Evolutionary conservation across 768 basidiomycete genomes (phyloP), one percentile per base, ranked within the genome.

Genomic region (Cystoderma amianthinum): DNA sequence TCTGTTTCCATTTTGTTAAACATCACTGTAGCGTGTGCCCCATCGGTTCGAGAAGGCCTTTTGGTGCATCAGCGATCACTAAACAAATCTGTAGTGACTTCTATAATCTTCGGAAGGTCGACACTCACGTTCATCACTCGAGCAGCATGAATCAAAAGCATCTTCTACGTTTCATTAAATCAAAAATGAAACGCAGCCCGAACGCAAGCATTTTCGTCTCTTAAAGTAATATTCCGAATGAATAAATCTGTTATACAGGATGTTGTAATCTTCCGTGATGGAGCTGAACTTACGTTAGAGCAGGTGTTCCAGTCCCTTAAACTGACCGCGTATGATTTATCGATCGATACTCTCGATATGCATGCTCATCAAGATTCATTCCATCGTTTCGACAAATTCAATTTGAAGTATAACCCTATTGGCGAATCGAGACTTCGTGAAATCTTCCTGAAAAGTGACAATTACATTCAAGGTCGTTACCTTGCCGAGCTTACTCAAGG

Each of bases 81-180:
- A 28, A 28, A n/a, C 34, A 6, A 36, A 7, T 36, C 16, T 36
- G 34, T 56, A 94, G 95, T 45, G 96, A 99, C 64, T 97, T 99
- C 52, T 99, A 99, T 64, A 99, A 99, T 58, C 72, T 92, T 38
- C 82, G 96, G 18, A 99, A 99, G 59, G 96, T 99, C 45, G 96
- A 99, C 57, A 99, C 96, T 5, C 96, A 99, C 61, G 90, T 99
- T 20, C 96, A 99, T 54, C 91, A 98, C 58, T 95, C 95, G 3
- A 96, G 94, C 46, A 89, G 90, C 63, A 97, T 98, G 94, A 99
- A 99, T 59, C 96, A 99, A 62, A 99, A 99, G 61, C 96, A 99
- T 65, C 66, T 99, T 15, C 68, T 99, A 10, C 90, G 96, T 6
- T 98, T 99, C 65, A 97, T 99, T 69, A 99, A 99, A 61, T 81